Evolutionary conservation across 2,329 filamentous ascomycete species (phyloP).

Genomic region (Chaetomiaceae sp.): DNA sequence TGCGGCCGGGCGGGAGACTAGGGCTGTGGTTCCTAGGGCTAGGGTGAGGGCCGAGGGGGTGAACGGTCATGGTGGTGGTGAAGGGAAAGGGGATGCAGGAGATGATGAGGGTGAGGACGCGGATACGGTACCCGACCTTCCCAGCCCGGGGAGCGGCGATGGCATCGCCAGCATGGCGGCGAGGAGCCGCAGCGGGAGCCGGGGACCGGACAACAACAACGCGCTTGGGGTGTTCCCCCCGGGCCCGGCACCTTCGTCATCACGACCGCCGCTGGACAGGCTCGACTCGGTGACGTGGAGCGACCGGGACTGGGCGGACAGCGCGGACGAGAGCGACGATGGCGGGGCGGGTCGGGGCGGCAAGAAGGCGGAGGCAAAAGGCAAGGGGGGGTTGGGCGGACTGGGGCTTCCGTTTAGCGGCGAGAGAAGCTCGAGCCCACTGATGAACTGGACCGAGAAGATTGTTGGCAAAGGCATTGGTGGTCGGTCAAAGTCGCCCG

Average conservation of each 20-base stretch:
- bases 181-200: too few species aligned
- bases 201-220: not conserved
- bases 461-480: conserved; percentile 27
- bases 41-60: conserved; percentile 63
- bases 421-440: conserved; percentile 17
- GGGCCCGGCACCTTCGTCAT: conserved; percentile 15
- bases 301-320: conserved; percentile 58
- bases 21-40: conserved; percentile 49
- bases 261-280: conserved; percentile 28
- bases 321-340: conserved; percentile 39
- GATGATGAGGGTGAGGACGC: conserved; percentile 32
- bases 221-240: conserved; percentile 9
- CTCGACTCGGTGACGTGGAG: conserved; percentile 59
- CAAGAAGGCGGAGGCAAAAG: not conserved
- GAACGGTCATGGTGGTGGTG: conserved; percentile 30
- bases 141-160: conserved; percentile 12
- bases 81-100: conserved; percentile 22
- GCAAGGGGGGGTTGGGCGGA: not conserved
- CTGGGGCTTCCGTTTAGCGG: not conserved
- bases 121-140: conserved; percentile 43
- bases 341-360: conserved; percentile 1
- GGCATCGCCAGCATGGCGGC: too few species aligned
- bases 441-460: conserved; percentile 27
- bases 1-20: conserved; percentile 60
- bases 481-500: conserved; percentile 9